Conservation (phyloP, 768 basidiomycete genomes). For the Boletus rufocinnamomeus region DNA sequence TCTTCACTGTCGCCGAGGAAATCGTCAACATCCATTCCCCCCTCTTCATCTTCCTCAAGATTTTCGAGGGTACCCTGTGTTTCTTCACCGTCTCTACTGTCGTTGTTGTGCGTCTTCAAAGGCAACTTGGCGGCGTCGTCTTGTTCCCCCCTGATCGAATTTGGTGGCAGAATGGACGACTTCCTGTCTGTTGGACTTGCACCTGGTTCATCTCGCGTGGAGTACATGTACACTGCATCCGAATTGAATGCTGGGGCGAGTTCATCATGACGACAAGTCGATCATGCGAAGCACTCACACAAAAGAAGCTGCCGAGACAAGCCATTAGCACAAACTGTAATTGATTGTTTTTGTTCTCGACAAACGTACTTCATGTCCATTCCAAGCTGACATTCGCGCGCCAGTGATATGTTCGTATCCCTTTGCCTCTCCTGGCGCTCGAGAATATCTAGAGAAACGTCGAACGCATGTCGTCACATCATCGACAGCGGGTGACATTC, state of each 20-base stretch:
- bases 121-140: not conserved
- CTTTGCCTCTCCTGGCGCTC: conserved; percentile 37
- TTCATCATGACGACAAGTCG: conserved; percentile 1
- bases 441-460: conserved; percentile 61
- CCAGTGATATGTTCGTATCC: conserved; percentile 72
- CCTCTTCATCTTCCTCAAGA: conserved; percentile 24
- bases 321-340: conserved; percentile 14
- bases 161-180: conserved; percentile 32
- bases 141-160: conserved; percentile 19
- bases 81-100: conserved; percentile 9
- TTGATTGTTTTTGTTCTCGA: not conserved
- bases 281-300: conserved; percentile 44
- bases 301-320: conserved; percentile 53
- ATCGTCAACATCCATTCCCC: conserved; percentile 33
- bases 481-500: conserved; percentile 47
- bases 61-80: not conserved
- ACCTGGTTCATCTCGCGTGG: conserved; percentile 63
- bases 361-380: conserved; percentile 69
- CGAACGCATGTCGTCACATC: conserved; percentile 78
- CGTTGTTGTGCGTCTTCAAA: not conserved
- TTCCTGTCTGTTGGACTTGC: conserved; percentile 20
- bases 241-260: conserved; percentile 61
- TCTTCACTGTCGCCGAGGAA: conserved; percentile 34
- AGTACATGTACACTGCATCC: conserved; percentile 74
- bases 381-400: conserved; percentile 64